Evolutionary conservation across 2,329 filamentous ascomycete genomes (phyloP), one percentile per base, ranked within the genome.

Genomic region (Aspergillus intermedius): DNA sequence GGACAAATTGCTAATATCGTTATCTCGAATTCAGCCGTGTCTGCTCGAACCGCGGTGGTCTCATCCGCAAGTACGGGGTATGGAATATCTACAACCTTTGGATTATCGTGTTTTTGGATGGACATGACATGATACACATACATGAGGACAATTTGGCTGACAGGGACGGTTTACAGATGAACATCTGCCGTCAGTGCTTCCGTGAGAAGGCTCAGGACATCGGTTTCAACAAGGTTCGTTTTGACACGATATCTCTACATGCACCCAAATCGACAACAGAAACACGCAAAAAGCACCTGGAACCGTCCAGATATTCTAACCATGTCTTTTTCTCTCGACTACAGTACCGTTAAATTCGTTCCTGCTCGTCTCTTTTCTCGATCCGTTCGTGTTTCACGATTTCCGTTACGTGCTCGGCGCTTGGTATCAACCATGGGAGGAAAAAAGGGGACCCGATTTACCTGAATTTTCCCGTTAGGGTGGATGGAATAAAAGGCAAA

Each of bases 61-160:
- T 98, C 66, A 95, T 98, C 84, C 91, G 93, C 82, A 98, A 98
- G 82, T 98, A 98, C 81, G 91, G 93, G 70, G 67, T 70, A 67
- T 64, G 66, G 57, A 48, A 59, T 19, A 34, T 47, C 22, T 35
- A 23, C 21, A 30, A 15, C 21, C 17, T 9, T n/a, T 44, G 17
- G 6, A 21, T 21, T 42, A 40, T 34, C 32, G 6, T 49, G 32
- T 34, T 17, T 13, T 44, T 25, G 42, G 19, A 19, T 17, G 47
- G 45, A 17, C 39, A 37, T 49, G 45, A 17, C 39, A 37, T 49
- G 49, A 52, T 54, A 35, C 10, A 30, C 25, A 5, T 30, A 22
- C 4, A 9, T 28, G 25, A 2, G 25, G 10, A 40, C 37, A 40
- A 40, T 19, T 9, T 19, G 37, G 46, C 51, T 54, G 49, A 56